Evolutionary conservation across 2,329 filamentous ascomycete species (phyloP).

Genomic region (Coleophoma crateriformis): DNA sequence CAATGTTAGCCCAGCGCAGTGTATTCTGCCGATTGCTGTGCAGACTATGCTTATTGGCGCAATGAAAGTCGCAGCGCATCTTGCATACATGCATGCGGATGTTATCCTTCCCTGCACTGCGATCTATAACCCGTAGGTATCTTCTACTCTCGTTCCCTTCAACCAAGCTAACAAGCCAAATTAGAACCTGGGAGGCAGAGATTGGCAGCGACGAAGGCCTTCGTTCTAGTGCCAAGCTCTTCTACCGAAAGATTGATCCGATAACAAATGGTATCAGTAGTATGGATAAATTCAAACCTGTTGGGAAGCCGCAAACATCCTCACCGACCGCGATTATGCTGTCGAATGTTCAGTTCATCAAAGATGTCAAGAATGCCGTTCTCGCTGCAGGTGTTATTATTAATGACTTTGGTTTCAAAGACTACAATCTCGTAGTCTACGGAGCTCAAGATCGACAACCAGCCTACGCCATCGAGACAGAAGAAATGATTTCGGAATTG

Average conservation of each 20-base stretch:
- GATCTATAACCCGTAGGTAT: conserved; percentile 44
- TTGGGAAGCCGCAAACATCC: conserved; percentile 45
- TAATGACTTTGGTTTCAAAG: conserved; percentile 49
- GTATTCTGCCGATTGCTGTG: conserved; percentile 35
- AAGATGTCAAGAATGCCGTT: conserved; percentile 50
- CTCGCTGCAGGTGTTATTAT: conserved; percentile 50
- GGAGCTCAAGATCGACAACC: conserved; percentile 48
- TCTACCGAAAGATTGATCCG: conserved; percentile 48
- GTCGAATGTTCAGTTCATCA: conserved; percentile 42
- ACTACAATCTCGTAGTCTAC: conserved; percentile 49
- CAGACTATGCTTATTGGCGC: conserved; percentile 32
- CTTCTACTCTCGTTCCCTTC: not conserved
- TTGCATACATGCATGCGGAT: conserved; percentile 44
- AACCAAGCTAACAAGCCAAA: not conserved
- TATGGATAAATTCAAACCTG: conserved; percentile 48
- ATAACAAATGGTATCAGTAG: conserved; percentile 51
- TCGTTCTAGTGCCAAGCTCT: conserved; percentile 45
- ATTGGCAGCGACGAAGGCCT: conserved; percentile 47
- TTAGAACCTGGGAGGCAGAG: conserved; percentile 47
- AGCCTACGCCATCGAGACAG: conserved; percentile 49
- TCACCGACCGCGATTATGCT: conserved; percentile 49
- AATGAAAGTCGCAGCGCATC: conserved; percentile 35
- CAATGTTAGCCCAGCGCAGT: conserved; percentile 35
- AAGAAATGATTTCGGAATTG: conserved; percentile 51
- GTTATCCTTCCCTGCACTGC: conserved; percentile 44